Base-by-base conservation (phyloP, 352 stramenopile species). In the Peronospora tabacina region DNA sequence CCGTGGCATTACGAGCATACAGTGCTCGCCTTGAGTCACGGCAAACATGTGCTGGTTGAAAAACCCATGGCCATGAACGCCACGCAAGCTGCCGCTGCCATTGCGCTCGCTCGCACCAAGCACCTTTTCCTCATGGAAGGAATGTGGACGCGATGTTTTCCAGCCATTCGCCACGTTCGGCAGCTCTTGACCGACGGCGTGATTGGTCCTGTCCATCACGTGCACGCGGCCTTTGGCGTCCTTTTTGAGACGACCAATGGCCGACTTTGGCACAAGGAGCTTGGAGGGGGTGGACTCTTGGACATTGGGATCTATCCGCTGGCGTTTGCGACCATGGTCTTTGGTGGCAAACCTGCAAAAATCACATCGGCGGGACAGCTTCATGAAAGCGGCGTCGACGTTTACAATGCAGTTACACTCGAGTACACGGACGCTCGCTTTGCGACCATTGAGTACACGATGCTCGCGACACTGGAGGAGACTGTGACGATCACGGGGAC, bases 21-120 rank as follows among this genome's bases (percentile, higher is more conserved):
- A 8, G 61, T 83, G 32, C 45, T 90, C 46, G 90, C 83, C 16
- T 55, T 97, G 0, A 56, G 69, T 13, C 72, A 86, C 44, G 73
- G 74, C 45, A 97, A 97, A 61, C 88, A 97, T 65, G 83, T 96
- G 15, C 59, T 97, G 7, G 75, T 97, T 35, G 91, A 97, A 60
- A 97, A 97, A 58, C 91, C 89, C 7, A 93, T 97, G 72, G 73
- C 80, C 6, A 85, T 97, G 85, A 85, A 95, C 47, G 49, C 60
- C 38, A 44, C 68, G 11, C 80, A 97, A 63, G 83, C 80, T 3
- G 49, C 75, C 15, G 74, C 83, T 33, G 60, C 94, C 16, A 72
- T 84, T 32, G 42, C 61, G 4, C 44, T 91, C 5, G 82, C 82
- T 1, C 45, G 74, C 29, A 63, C 80, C 43, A 87, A 87, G 48